These are phyloP conservation scores for Pseudogymnoascus sp. DNA, from an alignment of 2,329 filamentous ascomycete genomes.

Conservation along the genomic window DNA sequence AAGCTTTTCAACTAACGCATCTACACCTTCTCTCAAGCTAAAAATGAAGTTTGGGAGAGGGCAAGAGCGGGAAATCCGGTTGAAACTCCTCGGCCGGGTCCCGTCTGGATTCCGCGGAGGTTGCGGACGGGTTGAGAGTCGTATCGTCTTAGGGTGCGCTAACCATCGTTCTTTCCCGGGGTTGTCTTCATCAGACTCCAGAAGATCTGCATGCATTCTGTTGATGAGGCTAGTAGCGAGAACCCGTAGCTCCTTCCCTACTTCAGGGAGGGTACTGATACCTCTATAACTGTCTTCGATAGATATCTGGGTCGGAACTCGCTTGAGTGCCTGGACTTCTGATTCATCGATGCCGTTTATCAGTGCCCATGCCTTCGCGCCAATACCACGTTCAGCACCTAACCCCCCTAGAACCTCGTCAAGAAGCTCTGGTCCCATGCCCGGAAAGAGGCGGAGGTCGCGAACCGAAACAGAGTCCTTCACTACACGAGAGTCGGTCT, in stretches of 20 bases:
- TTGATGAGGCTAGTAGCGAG: conserved; percentile 63
- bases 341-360: conserved; percentile 72
- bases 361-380: conserved; percentile 64
- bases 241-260: conserved; percentile 59
- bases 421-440: conserved; percentile 55
- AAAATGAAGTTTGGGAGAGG: conserved; percentile 70
- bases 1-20: conserved; percentile 57
- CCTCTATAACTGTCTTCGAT: conserved; percentile 87
- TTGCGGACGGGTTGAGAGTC: conserved; percentile 67
- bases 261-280: conserved; percentile 54
- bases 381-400: conserved; percentile 64
- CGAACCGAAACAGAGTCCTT: conserved; percentile 54
- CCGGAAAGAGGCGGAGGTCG: conserved; percentile 54
- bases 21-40: conserved; percentile 48
- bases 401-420: conserved; percentile 63
- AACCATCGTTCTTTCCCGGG: conserved; percentile 50
- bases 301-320: conserved; percentile 78
- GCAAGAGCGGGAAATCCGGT: conserved; percentile 66
- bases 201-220: conserved; percentile 71
- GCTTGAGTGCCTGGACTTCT: conserved; percentile 63
- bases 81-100: conserved; percentile 50
- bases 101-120: conserved; percentile 44
- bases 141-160: conserved; percentile 71
- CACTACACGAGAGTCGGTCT: conserved; percentile 38
- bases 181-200: conserved; percentile 34